Base-by-base conservation (phyloP, 306 rosid species). In the Fagus sylvatica region DNA sequence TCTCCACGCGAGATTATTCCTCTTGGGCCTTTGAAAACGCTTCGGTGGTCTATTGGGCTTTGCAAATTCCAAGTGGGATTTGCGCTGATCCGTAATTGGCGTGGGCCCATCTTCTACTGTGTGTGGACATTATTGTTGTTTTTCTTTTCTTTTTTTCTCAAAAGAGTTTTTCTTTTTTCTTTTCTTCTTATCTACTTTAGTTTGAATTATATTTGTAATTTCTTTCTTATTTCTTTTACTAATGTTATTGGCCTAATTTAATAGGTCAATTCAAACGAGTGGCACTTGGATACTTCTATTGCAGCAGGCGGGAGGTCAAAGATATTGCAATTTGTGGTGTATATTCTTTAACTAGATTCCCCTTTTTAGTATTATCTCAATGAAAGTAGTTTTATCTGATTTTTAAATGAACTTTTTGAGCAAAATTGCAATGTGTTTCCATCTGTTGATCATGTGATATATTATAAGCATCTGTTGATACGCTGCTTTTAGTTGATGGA, bases 251-350 rank as follows among this genome's bases (percentile, higher is more conserved):
- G 37, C 74, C 71, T 76, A 32, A 68, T 48, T 86, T 79, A 59
- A 64, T 86, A 95, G 99, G 98, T 95, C 69, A 95, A 93, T 85
- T 92, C 99, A 74, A 92, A 91, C 62, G 98, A 95, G 78, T 95
- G 99, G 99, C 96, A 95, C 77, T 88, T 95, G 87, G 99, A 95
- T 84, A 93, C 99, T 78, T 95, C 98, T 40, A 85, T 91, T 85
- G 97, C 97, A 74, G 97, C 98, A 36, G 89, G 97, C 54, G 99
- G 98, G 89, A 89, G 99, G 84, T 93, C 99, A 85, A 95, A 95
- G 89, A 91, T 95, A 87, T 85, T 95, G 91, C 98, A 92, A 77
- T 93, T 95, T 86, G 99, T 88, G 89, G 96, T 93, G 99, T 95
- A 95, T 86, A 81, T 81, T 82, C 90, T 87, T 85, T 81, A 84